A percentile compares a stretch with the other conserved stretches of the same genome.
Conservation (phyloP, 768 basidiomycete species). For the Phaeotremella fagi region DNA sequence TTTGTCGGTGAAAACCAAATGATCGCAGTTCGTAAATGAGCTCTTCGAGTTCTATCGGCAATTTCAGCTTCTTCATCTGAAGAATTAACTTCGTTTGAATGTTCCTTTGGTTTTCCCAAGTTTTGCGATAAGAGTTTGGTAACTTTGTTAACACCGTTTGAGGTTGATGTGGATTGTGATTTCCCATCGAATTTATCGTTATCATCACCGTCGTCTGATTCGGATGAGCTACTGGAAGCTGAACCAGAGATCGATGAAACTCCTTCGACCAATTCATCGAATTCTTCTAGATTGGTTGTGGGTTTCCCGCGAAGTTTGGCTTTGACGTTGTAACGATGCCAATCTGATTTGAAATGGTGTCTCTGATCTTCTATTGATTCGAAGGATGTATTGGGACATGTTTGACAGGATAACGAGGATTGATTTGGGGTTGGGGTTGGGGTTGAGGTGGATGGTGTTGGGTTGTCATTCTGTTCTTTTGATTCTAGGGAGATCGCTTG, state of each 20-base stretch:
- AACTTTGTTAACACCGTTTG: not conserved
- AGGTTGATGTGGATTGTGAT: not conserved
- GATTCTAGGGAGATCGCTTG: slow-evolving; percentile 48
- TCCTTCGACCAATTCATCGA: slow-evolving; percentile 67
- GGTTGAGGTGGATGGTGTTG: slow-evolving; percentile 43
- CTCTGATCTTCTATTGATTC: slow-evolving; percentile 74
- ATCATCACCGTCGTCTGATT: not conserved
- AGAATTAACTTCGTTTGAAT: slow-evolving; percentile 12
- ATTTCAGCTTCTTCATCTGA: slow-evolving; percentile 43
- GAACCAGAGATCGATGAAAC: slow-evolving; percentile 78
- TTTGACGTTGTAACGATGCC: slow-evolving; percentile 98
- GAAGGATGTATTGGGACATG: slow-evolving; percentile 58
- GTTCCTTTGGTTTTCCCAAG: not conserved
- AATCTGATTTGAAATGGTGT: slow-evolving; percentile 83
- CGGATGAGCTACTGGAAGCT: slow-evolving; percentile 51
- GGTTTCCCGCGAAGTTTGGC: slow-evolving; percentile 54
- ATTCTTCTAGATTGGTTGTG: slow-evolving; percentile 65
- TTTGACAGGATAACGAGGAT: slow-evolving; percentile 34
- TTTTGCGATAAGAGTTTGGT: not conserved
- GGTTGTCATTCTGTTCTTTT: not conserved
- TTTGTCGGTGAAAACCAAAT: slow-evolving; percentile 73
- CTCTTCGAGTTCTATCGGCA: slow-evolving; percentile 46
- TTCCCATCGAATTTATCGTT: too few species aligned
- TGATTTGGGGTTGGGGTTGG: not conserved
- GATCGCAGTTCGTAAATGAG: slow-evolving; percentile 61